Evolutionary conservation across 176 grass and related monocot species (phyloP).

Genomic region (Zoysia pacifica): DNA sequence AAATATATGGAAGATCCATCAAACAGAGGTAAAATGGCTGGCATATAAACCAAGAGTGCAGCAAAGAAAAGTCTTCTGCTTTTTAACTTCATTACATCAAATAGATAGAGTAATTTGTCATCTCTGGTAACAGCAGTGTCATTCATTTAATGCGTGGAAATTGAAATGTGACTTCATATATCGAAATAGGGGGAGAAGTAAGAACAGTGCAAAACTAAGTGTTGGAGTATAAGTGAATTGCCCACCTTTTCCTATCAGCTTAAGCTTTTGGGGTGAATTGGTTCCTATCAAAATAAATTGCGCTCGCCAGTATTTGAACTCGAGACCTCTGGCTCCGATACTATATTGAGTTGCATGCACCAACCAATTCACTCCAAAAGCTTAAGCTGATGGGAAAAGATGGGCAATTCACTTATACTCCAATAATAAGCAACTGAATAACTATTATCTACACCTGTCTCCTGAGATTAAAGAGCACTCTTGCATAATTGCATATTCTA

Average conservation of each 20-base stretch:
- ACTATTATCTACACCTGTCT: background rate
- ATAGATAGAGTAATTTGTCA: background rate
- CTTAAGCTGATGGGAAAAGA: too few relatives aligned
- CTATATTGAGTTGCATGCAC: too few relatives aligned
- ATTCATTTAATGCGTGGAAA: background rate
- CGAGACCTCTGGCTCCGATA: too few relatives aligned
- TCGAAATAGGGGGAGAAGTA: background rate
- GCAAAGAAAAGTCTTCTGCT: constrained; percentile 8
- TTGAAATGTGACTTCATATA: background rate
- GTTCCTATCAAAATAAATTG: too few relatives aligned
- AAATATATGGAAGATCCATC: background rate
- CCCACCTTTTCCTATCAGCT: too few relatives aligned
- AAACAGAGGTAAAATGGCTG: background rate
- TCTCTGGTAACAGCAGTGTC: background rate
- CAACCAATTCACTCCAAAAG: too few relatives aligned
- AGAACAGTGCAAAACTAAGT: too few relatives aligned
- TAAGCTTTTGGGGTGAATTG: too few relatives aligned
- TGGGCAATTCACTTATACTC: too few relatives aligned
- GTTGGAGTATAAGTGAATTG: too few relatives aligned
- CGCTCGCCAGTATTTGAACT: too few relatives aligned
- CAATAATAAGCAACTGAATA: background rate
- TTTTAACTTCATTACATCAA: background rate
- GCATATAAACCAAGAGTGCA: constrained; percentile 15
- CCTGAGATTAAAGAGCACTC: background rate
- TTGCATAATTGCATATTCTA: background rate